phyloP scores from a whole-genome alignment of 2,329 filamentous ascomycete genomes.

The Aspergillus ustus region DNA sequence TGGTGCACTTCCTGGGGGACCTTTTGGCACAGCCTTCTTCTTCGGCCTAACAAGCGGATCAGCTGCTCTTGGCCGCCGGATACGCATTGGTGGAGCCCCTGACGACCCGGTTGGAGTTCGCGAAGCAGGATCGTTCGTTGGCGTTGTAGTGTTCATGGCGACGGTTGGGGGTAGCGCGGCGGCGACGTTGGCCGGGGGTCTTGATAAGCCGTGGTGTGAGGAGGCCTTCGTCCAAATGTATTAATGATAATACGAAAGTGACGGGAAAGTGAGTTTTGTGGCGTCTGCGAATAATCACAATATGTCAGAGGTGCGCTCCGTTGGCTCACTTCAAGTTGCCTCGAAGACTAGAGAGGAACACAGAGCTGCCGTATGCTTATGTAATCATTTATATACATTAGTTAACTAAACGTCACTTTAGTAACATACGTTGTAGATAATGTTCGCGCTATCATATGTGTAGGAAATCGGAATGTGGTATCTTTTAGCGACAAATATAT shows the following conservation, averaged over 20 bases:
- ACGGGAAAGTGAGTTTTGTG: background rate
- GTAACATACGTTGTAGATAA: no score
- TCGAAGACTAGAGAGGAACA: background rate
- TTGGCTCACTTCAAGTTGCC: background rate
- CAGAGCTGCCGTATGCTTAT: background rate
- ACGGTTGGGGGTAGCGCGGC: background rate
- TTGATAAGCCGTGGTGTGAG: background rate
- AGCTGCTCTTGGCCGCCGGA: slow-evolving; percentile 56
- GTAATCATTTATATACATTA: no score
- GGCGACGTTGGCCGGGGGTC: background rate
- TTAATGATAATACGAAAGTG: background rate
- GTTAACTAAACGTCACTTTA: no score
- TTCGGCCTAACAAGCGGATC: slow-evolving; percentile 70
- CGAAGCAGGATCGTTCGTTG: slow-evolving; percentile 51
- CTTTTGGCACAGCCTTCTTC: slow-evolving; percentile 43
- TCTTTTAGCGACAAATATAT: background rate
- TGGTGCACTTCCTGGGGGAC: slow-evolving; percentile 29
- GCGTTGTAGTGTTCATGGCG: slow-evolving; percentile 38
- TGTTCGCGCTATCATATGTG: no score
- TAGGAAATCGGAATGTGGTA: background rate
- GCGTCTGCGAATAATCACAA: background rate
- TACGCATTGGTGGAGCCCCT: slow-evolving; percentile 48
- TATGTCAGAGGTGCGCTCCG: background rate
- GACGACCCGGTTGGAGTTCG: slow-evolving; percentile 54
- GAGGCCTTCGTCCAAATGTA: background rate